Percentiles rank a stretch among this genome's conserved stretches.
phyloP scores from a whole-genome alignment of 306 rosid species.

The Acacia crassicarpa region DNA sequence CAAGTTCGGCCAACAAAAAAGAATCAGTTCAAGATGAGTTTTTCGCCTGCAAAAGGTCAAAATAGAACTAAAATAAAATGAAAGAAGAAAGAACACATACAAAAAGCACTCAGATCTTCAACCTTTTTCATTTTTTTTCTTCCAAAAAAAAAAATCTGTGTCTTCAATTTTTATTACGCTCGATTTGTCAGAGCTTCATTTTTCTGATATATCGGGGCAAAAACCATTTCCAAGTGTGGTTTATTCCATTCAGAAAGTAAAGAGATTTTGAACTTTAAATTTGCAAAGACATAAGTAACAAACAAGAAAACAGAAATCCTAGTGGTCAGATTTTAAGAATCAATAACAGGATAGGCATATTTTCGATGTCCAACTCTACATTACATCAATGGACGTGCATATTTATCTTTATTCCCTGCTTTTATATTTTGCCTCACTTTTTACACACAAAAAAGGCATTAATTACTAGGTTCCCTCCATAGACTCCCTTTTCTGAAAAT shows the following conservation, averaged over 20 bases:
- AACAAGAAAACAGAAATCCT: background rate
- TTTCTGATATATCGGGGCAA: background rate
- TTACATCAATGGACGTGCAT: background rate
- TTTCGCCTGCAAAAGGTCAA: no score
- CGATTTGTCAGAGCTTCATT: background rate
- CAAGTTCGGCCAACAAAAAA: background rate
- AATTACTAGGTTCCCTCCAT: background rate
- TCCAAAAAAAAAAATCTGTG: background rate
- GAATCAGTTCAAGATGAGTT: background rate
- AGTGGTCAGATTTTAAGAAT: background rate
- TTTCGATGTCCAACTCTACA: background rate
- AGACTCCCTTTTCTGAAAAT: background rate
- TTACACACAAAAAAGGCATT: background rate
- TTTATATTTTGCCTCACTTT: background rate
- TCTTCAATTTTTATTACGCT: background rate
- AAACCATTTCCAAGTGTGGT: background rate
- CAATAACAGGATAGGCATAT: background rate
- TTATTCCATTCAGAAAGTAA: background rate
- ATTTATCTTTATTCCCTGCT: conserved; percentile 6
- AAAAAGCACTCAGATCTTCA: no score
- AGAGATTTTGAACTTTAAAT: background rate
- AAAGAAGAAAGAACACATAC: no score
- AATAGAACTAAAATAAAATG: no score
- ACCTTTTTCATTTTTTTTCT: no score
- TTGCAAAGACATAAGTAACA: background rate